Evolutionary conservation across 495 filamentous ascomycete genomes (phyloP), one percentile per base, ranked within the genome.

Genomic region (Parathielavia hyrcaniae): DNA sequence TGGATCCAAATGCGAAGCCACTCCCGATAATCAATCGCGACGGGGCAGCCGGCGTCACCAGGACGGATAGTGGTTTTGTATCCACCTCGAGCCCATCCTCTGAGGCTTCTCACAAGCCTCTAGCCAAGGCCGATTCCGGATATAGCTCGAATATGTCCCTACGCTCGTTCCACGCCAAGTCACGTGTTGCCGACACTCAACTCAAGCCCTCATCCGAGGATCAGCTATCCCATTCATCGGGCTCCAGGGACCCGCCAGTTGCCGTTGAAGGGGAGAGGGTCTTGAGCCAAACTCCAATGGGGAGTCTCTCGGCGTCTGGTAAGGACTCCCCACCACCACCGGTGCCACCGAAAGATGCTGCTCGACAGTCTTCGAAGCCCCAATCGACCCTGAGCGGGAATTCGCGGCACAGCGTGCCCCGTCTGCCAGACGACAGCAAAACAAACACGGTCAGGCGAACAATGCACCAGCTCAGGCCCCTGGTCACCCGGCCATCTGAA

Each of bases 91-190:
- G 71, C 55, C 69, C 74, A 0, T 58, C 59, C 5, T 67, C 73
- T 3, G 71, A 75, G 20, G 53, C 30, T 20, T 61, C 67, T 3
- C 67, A 69, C 35, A 76, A 75, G 39, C 64, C 72, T 12, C 58
- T 80, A 17, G 71, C 76, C 9, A 81, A 81, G 46, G 77, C 77
- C 32, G 79, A 82, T 55, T 80, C 77, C n/a, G 80, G 80, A 19
- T 82, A 82, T 50, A 79, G 79, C 61, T 81, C 78, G 7, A 79
- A 75, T 51, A 69, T 77, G 5, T 81, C 79, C 14, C 60, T 79
- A 20, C 71, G 74, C 19, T 79, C 77, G 0, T 73, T 79, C 44
- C 71, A 73, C 23, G 13, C 48, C 34, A 66, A 65, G 47, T 5
- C 47, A 6, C 65, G 58, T 22, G 22, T 17, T 17, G 12, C 22